Conservation (phyloP, 1,139 yeast genomes). For the Meyerozyma elateridarum region DNA sequence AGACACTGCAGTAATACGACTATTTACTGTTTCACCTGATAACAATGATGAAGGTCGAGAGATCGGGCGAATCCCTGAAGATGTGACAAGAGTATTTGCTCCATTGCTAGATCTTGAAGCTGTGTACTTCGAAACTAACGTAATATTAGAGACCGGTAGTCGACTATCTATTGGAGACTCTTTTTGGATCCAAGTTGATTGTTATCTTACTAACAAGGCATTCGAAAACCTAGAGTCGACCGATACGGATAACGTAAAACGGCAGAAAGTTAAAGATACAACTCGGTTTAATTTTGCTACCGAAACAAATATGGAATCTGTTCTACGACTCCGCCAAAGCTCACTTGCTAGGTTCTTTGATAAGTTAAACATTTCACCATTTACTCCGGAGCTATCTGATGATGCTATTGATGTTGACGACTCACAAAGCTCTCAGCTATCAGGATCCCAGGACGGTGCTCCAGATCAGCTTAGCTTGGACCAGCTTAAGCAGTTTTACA, state of each 20-base stretch:
- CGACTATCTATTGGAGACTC: constrained; percentile 70
- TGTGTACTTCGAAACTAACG: constrained; percentile 52
- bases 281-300: constrained; percentile 22
- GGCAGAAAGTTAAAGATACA: constrained; percentile 14
- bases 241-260: constrained; percentile 6
- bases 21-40: constrained; percentile 23
- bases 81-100: constrained; percentile 60
- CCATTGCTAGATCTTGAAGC: constrained; percentile 59
- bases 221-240: constrained; percentile 26
- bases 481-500: constrained; percentile 73
- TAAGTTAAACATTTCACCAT: constrained; percentile 25
- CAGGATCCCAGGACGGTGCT: no score
- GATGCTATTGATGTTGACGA: constrained; percentile 5
- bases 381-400: constrained; percentile 8
- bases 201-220: constrained; percentile 50
- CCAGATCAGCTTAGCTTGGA: constrained; percentile 54
- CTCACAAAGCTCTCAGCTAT: constrained; percentile 9
- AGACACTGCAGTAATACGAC: constrained; percentile 29
- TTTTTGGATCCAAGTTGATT: constrained; percentile 58
- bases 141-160: constrained; percentile 54
- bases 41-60: constrained; percentile 40
- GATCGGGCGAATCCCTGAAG: constrained; percentile 75
- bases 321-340: constrained; percentile 49
- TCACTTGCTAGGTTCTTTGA: constrained; percentile 57
- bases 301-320: constrained; percentile 55